These are phyloP conservation scores for Canariomyces notabilis DNA, from an alignment of 2,329 filamentous ascomycete genomes.

Conservation along the genomic window DNA sequence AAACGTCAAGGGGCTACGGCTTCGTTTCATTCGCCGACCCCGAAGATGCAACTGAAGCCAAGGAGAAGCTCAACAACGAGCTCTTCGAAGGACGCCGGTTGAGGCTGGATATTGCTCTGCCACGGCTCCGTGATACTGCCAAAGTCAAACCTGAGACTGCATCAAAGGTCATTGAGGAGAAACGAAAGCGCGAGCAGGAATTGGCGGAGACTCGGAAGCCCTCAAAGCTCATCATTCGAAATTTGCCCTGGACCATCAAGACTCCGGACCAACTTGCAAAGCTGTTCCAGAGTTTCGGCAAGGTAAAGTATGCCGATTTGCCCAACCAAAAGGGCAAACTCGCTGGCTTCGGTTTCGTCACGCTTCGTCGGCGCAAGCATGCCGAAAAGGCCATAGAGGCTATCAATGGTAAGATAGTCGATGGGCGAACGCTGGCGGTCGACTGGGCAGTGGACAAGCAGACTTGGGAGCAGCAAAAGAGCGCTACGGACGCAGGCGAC, in stretches of 20 bases:
- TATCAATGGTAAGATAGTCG: constrained; percentile 85
- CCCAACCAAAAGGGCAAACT: constrained; percentile 73
- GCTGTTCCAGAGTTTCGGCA: constrained; percentile 83
- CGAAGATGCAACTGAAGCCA: constrained; percentile 79
- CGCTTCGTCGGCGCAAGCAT: constrained; percentile 81
- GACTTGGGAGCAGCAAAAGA: constrained; percentile 65
- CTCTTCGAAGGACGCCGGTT: constrained; percentile 75
- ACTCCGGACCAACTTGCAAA: constrained; percentile 71
- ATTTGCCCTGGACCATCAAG: constrained; percentile 94
- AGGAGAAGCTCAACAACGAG: constrained; percentile 74
- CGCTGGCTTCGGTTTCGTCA: constrained; percentile 88
- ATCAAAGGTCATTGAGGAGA: constrained; percentile 37
- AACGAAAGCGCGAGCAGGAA: constrained; percentile 55
- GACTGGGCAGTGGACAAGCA: constrained; percentile 96
- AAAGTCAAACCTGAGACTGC: constrained; percentile 33
- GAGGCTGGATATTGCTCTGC: constrained; percentile 81
- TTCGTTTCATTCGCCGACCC: constrained; percentile 96
- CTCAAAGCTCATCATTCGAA: constrained; percentile 81
- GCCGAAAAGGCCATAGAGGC: constrained; percentile 81
- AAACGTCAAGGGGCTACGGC: constrained; percentile 84
- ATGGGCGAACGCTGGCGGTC: constrained; percentile 83
- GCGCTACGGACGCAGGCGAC: constrained; percentile 34
- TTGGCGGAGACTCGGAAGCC: constrained; percentile 56
- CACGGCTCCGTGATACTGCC: constrained; percentile 63
- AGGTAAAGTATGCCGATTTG: constrained; percentile 81